These are phyloP conservation scores for Henckelia pumila DNA, from an alignment of 257 asterid species.

Conservation along the genomic window DNA sequence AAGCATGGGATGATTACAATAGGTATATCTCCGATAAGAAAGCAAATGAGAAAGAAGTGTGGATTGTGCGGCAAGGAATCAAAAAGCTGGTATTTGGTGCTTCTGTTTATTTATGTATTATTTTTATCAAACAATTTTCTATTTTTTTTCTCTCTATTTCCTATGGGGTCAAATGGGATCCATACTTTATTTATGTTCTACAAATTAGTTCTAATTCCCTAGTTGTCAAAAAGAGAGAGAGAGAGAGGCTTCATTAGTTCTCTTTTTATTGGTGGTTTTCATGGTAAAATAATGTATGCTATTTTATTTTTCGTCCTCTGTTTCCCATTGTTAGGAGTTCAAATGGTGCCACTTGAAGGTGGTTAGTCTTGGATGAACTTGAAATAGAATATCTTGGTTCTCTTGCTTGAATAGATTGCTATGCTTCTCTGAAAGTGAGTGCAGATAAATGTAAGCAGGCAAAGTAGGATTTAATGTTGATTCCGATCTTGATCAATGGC, in stretches of 20 bases:
- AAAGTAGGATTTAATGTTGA: too few relatives aligned
- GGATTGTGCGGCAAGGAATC: slow-evolving; percentile 84
- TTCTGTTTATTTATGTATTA: slow-evolving; percentile 18
- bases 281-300: background rate
- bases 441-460: too few relatives aligned
- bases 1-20: slow-evolving; percentile 99
- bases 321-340: too few relatives aligned
- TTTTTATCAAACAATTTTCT: slow-evolving; percentile 3
- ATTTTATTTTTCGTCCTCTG: background rate
- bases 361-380: too few relatives aligned
- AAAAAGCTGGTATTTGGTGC: slow-evolving; percentile 63
- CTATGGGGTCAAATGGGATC: slow-evolving; percentile 15
- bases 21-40: slow-evolving; percentile 92
- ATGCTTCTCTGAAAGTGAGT: too few relatives aligned
- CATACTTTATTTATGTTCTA: slow-evolving; percentile 15
- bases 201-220: slow-evolving; percentile 12
- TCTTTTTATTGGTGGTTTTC: background rate
- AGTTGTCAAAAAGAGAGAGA: slow-evolving; percentile 4
- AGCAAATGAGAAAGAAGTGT: slow-evolving; percentile 96
- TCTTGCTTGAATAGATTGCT: too few relatives aligned
- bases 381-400: too few relatives aligned
- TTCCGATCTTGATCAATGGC: too few relatives aligned
- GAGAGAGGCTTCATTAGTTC: background rate
- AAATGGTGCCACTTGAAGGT: background rate
- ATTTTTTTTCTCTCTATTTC: slow-evolving; percentile 12